Percentiles rank a stretch among this genome's conserved stretches.
Evolutionary conservation across 1,284 basidiomycete species (phyloP).

Genomic region (Cerrena zonata): DNA sequence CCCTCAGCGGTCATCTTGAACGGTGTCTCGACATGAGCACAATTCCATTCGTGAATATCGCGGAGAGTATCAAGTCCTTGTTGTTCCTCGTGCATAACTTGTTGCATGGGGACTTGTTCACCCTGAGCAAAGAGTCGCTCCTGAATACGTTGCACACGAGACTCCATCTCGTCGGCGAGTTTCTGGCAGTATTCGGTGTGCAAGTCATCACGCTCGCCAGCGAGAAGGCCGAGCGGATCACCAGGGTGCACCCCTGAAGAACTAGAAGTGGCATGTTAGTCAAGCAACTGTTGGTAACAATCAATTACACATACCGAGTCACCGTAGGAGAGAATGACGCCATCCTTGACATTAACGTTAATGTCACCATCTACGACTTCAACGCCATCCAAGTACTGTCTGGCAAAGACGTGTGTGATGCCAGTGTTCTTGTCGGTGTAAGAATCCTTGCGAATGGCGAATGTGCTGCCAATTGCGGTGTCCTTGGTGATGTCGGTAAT

Average conservation of each 20-base stretch:
- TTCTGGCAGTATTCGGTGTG: conserved; percentile 54
- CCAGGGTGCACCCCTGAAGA: conserved; percentile 50
- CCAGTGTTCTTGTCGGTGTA: conserved; percentile 81
- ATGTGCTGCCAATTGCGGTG: conserved; percentile 37
- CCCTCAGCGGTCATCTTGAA: conserved; percentile 25
- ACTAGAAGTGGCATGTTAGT: conserved; percentile 35
- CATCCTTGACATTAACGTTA: conserved; percentile 84
- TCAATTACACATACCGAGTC: conserved; percentile 55
- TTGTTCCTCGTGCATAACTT: conserved; percentile 14
- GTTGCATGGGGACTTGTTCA: conserved; percentile 37
- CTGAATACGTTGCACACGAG: conserved; percentile 19
- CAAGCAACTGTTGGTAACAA: not conserved
- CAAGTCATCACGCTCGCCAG: conserved; percentile 32
- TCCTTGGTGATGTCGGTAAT: conserved; percentile 42
- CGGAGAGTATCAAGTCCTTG: conserved; percentile 31
- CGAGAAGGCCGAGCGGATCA: conserved; percentile 27
- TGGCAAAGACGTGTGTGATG: conserved; percentile 80
- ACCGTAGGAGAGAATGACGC: conserved; percentile 74
- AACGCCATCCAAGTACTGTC: conserved; percentile 76
- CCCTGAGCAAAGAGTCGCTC: conserved; percentile 20
- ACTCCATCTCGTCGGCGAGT: conserved; percentile 37
- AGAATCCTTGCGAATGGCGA: conserved; percentile 69
- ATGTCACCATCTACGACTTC: conserved; percentile 86
- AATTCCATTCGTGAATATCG: conserved; percentile 51
- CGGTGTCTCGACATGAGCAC: conserved; percentile 38